Conservation (phyloP, 208 protist genomes). For the Leishmania major region DNA sequence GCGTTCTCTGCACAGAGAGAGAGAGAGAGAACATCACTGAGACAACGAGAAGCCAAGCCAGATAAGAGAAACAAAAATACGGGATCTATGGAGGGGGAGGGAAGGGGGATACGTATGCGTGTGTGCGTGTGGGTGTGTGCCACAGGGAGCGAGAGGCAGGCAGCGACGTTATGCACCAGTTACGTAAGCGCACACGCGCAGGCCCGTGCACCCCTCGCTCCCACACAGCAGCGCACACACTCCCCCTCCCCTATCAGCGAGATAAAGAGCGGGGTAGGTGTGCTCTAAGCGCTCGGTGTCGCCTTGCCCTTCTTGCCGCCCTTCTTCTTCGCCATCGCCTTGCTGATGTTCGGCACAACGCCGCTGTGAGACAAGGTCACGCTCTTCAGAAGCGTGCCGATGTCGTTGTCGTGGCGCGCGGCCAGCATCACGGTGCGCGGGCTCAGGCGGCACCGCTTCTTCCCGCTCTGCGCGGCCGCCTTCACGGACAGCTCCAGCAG, state of each 20-base stretch:
- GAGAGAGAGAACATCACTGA: constrained; percentile 10
- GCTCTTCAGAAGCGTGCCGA: constrained; percentile 44
- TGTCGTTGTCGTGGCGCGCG: constrained; percentile 84
- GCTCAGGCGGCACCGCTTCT: constrained; percentile 73
- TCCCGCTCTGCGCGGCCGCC: constrained; percentile 61
- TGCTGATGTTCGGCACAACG: constrained; percentile 84
- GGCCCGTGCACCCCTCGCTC: not conserved
- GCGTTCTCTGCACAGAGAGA: not conserved
- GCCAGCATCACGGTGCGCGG: constrained; percentile 77
- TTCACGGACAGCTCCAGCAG: constrained; percentile 86
- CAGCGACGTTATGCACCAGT: not conserved
- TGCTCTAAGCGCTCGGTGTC: constrained; percentile 55
- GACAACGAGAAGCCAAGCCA: constrained; percentile 12
- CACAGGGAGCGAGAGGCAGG: not conserved
- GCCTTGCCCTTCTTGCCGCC: constrained; percentile 64
- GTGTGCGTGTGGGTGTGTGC: not conserved
- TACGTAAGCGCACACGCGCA: not conserved
- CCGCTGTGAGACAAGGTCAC: constrained; percentile 82
- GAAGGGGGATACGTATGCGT: too few species aligned
- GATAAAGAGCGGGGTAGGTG: constrained; percentile 2
- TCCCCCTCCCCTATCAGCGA: not conserved
- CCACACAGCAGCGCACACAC: not conserved
- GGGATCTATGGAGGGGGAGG: constrained; percentile 15
- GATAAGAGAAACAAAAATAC: constrained; percentile 11
- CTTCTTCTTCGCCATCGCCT: constrained; percentile 83